Evolutionary conservation across 805 yeast genomes (phyloP), one percentile per base, ranked within the genome.

Genomic region (Phaffomyces opuntiae): DNA sequence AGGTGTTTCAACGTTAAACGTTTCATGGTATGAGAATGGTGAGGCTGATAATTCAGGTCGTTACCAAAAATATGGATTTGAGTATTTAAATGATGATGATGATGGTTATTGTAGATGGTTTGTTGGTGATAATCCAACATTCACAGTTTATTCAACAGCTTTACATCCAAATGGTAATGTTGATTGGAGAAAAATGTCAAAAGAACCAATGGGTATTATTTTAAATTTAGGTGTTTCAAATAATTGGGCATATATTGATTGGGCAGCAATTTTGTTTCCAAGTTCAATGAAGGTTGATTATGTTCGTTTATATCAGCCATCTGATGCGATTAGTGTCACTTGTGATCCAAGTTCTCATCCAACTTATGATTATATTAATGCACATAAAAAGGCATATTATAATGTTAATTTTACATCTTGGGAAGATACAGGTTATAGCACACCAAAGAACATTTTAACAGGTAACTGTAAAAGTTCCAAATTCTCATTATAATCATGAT

Each of bases 281-380:
- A 53, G 61, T 27, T 59, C 56, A n/a, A 59, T 74, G 64, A 63
- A 65, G 43, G 57, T 74, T 31, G 78, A 74, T 48, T 72, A 68
- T 47, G 77, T 74, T 27, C 61, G 80, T 38, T 44, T 74, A 8
- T 75, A 75, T 55, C 80, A 75, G 57, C 80, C 79, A 5, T 54
- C 57, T 35, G 73, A 68, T 48, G 49, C 50, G 21, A 58, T 63
- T 36, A 63, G 62, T 48, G 40, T 73, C 14, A 67, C 75, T 2
- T 75, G 80, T 60, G 78, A 75, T 54, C 80, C 80, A 1, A 60
- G 48, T 1, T 74, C 62, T 47, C 64, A 59, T 51, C 79, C 80
- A 39, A 75, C 79, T 1, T 44, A 54, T 34, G 69, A 69, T 46
- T 75, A 75, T 56, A 75, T 75, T 40, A 56, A 64, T 25, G 40